Evolutionary conservation across 345 rosid genomes (phyloP).

Genomic region (Bruguiera parviflora): DNA sequence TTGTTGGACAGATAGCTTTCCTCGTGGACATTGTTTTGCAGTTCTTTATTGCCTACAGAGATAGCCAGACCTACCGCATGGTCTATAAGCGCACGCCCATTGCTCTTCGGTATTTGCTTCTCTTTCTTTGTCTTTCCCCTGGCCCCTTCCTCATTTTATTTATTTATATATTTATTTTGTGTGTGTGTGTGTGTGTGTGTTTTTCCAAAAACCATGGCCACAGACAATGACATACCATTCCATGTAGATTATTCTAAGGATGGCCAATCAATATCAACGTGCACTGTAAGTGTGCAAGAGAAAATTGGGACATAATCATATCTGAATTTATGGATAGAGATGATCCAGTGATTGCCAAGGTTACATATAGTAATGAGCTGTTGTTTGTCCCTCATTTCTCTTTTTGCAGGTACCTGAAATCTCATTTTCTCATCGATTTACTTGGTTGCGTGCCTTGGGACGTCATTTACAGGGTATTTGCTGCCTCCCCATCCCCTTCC

Average conservation of each 20-base stretch:
- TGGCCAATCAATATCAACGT: too few relatives aligned
- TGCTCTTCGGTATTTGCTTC: constrained; percentile 51
- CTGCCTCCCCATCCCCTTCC: neutral
- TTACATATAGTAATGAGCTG: neutral
- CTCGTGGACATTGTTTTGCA: constrained; percentile 60
- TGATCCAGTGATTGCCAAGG: too few relatives aligned
- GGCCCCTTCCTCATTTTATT: neutral
- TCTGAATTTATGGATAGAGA: too few relatives aligned
- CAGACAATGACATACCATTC: too few relatives aligned
- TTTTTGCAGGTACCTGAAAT: constrained; percentile 60
- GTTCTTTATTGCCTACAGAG: constrained; percentile 65
- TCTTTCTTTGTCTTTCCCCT: neutral
- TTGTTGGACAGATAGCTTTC: constrained; percentile 73
- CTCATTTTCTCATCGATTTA: constrained; percentile 62
- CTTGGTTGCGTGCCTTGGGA: constrained; percentile 88
- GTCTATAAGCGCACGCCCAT: constrained; percentile 49
- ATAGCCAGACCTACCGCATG: constrained; percentile 52
- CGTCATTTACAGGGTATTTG: constrained; percentile 61
- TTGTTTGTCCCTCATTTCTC: neutral
- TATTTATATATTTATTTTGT: neutral
- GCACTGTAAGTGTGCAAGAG: too few relatives aligned
- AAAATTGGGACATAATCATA: too few relatives aligned
- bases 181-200: too few relatives aligned
- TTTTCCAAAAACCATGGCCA: too few relatives aligned
- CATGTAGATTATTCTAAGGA: too few relatives aligned